phyloP scores from a whole-genome alignment of 2,329 filamentous ascomycete genomes.

The Phyllosticta paracitricarpa region DNA sequence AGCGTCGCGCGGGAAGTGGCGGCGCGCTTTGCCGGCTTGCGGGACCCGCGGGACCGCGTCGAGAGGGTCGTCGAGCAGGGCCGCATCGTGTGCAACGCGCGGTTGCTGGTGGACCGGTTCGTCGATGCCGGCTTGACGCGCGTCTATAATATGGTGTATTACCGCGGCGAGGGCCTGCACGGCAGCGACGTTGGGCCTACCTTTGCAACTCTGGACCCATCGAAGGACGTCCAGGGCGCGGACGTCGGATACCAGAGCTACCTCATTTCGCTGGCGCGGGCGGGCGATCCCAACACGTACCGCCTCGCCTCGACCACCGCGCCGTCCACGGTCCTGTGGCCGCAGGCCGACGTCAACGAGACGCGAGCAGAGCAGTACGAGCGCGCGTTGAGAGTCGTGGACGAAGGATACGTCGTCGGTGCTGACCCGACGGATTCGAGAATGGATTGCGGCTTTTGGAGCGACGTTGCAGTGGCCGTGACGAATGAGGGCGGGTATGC shows the following conservation, averaged over 20 bases:
- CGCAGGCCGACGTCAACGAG: not conserved
- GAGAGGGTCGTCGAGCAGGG: not conserved
- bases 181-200: not conserved
- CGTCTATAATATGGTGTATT: not conserved
- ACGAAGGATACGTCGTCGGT: not conserved
- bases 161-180: not conserved
- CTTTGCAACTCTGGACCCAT: not conserved
- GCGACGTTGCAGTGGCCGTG: not conserved
- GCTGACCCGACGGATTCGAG: not conserved
- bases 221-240: not conserved
- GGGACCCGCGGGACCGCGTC: not conserved
- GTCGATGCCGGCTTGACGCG: not conserved
- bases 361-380: not conserved
- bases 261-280: not conserved
- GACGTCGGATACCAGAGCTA: not conserved
- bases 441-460: not conserved
- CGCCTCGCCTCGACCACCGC: not conserved
- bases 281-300: not conserved
- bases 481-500: not conserved
- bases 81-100: not conserved
- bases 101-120: not conserved
- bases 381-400: not conserved
- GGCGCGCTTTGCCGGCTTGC: not conserved
- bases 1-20: not conserved
- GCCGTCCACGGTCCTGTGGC: not conserved